Conservation (phyloP, 805 yeast species). For the Nakazawaea pomicola region DNA sequence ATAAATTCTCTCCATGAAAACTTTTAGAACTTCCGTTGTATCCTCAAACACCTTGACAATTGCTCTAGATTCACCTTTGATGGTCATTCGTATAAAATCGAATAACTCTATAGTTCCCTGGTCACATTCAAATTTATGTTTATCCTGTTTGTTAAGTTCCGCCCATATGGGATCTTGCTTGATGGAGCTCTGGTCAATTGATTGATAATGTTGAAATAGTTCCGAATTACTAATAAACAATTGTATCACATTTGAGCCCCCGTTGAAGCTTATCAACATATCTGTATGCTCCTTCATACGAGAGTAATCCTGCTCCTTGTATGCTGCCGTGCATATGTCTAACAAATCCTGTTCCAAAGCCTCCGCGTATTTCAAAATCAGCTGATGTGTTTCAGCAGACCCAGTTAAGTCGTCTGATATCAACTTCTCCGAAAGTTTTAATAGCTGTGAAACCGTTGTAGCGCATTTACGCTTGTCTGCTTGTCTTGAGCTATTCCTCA, state of each 20-base stretch:
- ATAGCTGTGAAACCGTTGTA: slow-evolving; percentile 56
- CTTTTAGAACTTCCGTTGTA: slow-evolving; percentile 58
- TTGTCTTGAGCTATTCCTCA: slow-evolving; percentile 41
- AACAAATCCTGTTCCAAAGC: slow-evolving; percentile 68
- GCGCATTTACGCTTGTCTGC: slow-evolving; percentile 67
- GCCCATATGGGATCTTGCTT: slow-evolving; percentile 53
- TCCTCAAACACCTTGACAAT: slow-evolving; percentile 70
- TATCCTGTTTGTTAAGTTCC: slow-evolving; percentile 54
- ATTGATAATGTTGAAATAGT: slow-evolving; percentile 49
- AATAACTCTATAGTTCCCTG: slow-evolving; percentile 47
- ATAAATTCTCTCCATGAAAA: slow-evolving; percentile 70
- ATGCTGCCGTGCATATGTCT: slow-evolving; percentile 68
- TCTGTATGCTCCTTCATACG: slow-evolving; percentile 74
- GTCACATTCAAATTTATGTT: slow-evolving; percentile 43
- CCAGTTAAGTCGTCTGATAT: slow-evolving; percentile 48
- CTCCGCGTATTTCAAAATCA: slow-evolving; percentile 70
- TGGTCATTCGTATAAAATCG: slow-evolving; percentile 51
- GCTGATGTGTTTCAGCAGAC: slow-evolving; percentile 26
- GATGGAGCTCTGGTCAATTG: slow-evolving; percentile 25
- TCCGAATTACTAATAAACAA: slow-evolving; percentile 78
- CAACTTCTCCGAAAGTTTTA: slow-evolving; percentile 60
- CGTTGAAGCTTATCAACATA: slow-evolving; percentile 73
- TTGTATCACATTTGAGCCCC: slow-evolving; percentile 77
- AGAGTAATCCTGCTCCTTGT: slow-evolving; percentile 59
- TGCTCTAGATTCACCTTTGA: slow-evolving; percentile 67